Evolutionary conservation across 2,329 filamentous ascomycete genomes (phyloP), one percentile per base, ranked within the genome.

Genomic region (Trichoderma pleuroti): DNA sequence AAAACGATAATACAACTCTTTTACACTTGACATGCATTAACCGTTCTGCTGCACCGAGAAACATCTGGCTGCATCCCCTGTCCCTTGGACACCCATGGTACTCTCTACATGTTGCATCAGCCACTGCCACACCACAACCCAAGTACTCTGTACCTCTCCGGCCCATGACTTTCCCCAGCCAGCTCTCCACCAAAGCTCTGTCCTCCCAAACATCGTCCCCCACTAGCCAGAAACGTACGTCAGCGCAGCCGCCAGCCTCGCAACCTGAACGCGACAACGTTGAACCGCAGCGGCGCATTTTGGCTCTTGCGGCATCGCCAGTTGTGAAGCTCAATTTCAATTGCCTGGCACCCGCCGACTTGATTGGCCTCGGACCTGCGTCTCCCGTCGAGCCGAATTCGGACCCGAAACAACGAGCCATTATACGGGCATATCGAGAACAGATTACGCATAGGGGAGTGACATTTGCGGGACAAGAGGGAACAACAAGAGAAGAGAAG

Each of bases 161-260:
- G 26, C 65, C 34, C 5, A 68, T 39, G 54, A 28, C 54, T 57
- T 42, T 59, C 36, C 30, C 26, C 36, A 14, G n/a, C 39, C 36
- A 70, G 61, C 54, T 68, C 70, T 63, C 70, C 70, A 71, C 70
- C 69, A 71, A 61, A 67, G 63, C 69, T 62, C 57, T 62, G 56
- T 39, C 62, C 56, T 67, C 32, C 30, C 59, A 64, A 64, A 57
- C 60, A 39, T 56, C 21, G 42, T 30, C 52, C 67, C 59, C 70
- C 60, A 61, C 59, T 70, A 72, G 59, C 66, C 66, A 61, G 54
- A 69, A 69, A 70, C 67, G 75, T 80, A 80, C 79, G 79, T 80
- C 79, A 80, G 78, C 78, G 76, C 75, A 72, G 72, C 46, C 59
- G 67, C 59, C 32, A 61, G 39, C 70, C 52, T 67, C 54, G 59